Base-by-base conservation (phyloP, 305 asterid species). In the Fraxinus sp. region DNA sequence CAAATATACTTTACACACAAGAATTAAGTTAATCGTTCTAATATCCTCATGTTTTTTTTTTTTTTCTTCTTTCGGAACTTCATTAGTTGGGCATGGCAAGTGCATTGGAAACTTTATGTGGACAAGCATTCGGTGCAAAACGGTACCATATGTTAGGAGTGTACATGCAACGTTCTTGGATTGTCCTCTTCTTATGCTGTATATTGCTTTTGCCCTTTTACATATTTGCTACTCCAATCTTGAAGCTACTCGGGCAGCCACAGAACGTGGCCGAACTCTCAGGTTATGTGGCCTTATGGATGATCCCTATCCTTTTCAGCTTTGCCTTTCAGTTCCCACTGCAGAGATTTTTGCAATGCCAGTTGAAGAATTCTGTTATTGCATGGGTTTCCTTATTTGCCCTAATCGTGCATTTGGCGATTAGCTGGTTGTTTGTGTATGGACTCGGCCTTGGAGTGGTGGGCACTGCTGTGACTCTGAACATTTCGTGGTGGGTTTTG, bases 101-200 rank as follows among this genome's bases (percentile, higher is more conserved):
- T 70, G 91, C 89, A 0, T 57, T 88, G 26, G 89, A 87, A 72
- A 89, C 88, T 0, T 70, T 90, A 1, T 88, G 88, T 55, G 89
- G 89, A 39, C 89, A 88, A 70, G 91, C 91, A 1, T 88, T 57
- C 55, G 91, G 89, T 7, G 91, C 91, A 0, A 86, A 86, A 41
- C 79, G 77, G 7, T 84, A 86, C 80, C 6, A 10, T 49, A 83
- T 83, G 86, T n/a, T 86, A 5, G 88, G 89, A 2, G 80, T 82
- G 14, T 86, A 84, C 75, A 66, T 86, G 87, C 87, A 84, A 39
- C 32, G 87, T 2, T 84, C 89, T 13, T 86, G 87, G 87, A 81
- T 86, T 11, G 86, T 86, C 11, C 89, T 86, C 78, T 84, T 79
- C 80, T 10, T 66, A 0, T 86, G 85, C 76, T 86, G 87, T 57